phyloP scores from a whole-genome alignment of 345 rosid genomes.

The Raphanus sativus region DNA sequence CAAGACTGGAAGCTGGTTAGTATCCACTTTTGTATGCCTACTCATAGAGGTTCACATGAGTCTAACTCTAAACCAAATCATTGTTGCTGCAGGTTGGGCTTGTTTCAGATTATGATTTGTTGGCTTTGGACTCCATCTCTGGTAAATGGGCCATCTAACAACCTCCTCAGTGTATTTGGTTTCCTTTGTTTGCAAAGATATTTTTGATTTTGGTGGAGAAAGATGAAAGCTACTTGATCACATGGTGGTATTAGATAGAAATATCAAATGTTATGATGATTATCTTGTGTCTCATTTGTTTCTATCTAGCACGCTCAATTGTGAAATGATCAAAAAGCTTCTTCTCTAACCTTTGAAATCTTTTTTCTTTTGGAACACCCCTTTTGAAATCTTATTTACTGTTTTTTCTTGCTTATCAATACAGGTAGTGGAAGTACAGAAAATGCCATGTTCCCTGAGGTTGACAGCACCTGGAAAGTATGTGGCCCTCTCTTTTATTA shows the following conservation, averaged over 20 bases:
- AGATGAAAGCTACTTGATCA: conserved; percentile 29
- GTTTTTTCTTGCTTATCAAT: neutral
- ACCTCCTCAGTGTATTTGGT: conserved; percentile 14
- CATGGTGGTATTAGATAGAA: conserved; percentile 17
- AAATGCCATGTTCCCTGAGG: conserved; percentile 86
- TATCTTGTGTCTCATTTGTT: conserved; percentile 24
- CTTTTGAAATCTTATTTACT: conserved; percentile 18
- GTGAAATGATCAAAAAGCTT: conserved; percentile 32
- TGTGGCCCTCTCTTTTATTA: conserved; percentile 35
- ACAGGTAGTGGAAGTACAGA: conserved; percentile 66
- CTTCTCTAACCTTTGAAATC: conserved; percentile 16
- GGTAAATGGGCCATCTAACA: conserved; percentile 46
- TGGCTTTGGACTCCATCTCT: conserved; percentile 90
- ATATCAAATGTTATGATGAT: conserved; percentile 35
- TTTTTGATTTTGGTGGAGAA: conserved; percentile 5
- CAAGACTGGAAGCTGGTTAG: conserved; percentile 81
- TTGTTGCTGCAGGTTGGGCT: conserved; percentile 77
- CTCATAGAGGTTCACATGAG: neutral
- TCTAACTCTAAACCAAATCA: neutral
- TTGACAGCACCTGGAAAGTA: conserved; percentile 97
- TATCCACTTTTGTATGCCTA: conserved; percentile 14
- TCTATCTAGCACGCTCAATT: conserved; percentile 24
- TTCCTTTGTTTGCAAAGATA: conserved; percentile 15
- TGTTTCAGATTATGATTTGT: conserved; percentile 91
- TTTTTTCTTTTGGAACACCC: neutral